Conservation (phyloP, 1,284 basidiomycete species). For the Schizophyllum amplum region DNA sequence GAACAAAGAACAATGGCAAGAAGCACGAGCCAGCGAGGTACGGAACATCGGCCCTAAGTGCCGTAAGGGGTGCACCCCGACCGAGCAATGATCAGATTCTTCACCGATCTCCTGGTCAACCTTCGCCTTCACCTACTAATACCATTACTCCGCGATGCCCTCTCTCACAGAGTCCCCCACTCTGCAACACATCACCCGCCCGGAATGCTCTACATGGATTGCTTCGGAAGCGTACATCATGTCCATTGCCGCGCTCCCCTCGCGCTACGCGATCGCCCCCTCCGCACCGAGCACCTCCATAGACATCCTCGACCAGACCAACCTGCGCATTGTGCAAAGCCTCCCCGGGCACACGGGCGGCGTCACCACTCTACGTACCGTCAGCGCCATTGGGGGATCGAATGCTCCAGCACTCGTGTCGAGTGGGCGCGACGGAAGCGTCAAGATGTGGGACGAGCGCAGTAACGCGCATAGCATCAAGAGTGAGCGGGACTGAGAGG, state of each 20-base stretch:
- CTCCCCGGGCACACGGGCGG: constrained; percentile 47
- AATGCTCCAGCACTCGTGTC: constrained; percentile 38
- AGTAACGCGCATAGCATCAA: constrained; percentile 42
- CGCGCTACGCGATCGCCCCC: constrained; percentile 48
- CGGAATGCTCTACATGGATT: constrained; percentile 22
- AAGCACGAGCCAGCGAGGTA: too few species aligned
- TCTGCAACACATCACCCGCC: not conserved
- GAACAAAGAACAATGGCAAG: not conserved
- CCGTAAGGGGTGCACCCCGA: too few species aligned
- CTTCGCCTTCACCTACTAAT: not conserved
- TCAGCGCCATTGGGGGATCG: constrained; percentile 21
- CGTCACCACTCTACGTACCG: constrained; percentile 41
- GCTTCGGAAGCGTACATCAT: constrained; percentile 49
- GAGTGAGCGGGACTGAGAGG: constrained; percentile 37
- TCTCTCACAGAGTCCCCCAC: not conserved
- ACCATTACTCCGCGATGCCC: too few species aligned
- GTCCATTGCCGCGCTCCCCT: constrained; percentile 37
- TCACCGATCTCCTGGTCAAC: not conserved
- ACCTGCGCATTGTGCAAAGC: constrained; percentile 35
- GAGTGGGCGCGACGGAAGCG: constrained; percentile 54
- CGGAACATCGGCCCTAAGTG: too few species aligned
- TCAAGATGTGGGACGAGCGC: constrained; percentile 67
- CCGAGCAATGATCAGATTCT: not conserved
- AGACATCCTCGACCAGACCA: constrained; percentile 52
- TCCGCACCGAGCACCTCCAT: constrained; percentile 52